Conservation (phyloP, 139 green algal genomes). For the Closterium sp. region DNA sequence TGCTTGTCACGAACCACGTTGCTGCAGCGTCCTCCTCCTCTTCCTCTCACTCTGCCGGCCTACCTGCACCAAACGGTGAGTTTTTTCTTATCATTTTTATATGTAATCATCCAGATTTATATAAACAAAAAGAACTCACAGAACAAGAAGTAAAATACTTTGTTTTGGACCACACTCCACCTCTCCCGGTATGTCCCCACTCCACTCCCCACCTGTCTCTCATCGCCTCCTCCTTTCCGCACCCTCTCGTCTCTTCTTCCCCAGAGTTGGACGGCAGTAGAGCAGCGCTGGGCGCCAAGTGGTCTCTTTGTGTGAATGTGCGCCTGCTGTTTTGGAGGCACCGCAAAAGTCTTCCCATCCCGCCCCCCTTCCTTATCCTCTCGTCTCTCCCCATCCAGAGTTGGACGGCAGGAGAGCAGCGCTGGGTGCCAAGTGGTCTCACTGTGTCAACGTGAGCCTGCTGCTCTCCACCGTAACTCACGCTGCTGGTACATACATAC, state of each 20-base stretch:
- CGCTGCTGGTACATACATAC: neutral
- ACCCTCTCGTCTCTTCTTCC: too few species aligned
- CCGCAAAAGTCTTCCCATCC: neutral
- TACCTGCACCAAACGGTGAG: neutral
- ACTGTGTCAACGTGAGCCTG: slow-evolving; percentile 87
- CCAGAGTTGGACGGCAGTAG: too few species aligned
- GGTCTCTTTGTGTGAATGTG: too few species aligned
- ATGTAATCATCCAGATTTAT: too few species aligned
- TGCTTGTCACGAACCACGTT: too few species aligned
- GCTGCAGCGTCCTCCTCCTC: neutral
- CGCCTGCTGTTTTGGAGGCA: neutral
- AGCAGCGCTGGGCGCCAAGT: too few species aligned
- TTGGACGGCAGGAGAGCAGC: slow-evolving; percentile 60
- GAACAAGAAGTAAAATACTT: too few species aligned
- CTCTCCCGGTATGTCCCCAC: too few species aligned
- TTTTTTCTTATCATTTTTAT: neutral
- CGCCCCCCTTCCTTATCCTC: neutral
- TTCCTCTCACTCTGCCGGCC: neutral
- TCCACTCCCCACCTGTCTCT: too few species aligned
- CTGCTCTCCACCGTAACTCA: slow-evolving; percentile 53
- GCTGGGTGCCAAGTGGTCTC: slow-evolving; percentile 88
- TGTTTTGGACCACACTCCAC: too few species aligned
- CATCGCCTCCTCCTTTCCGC: too few species aligned
- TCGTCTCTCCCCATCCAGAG: neutral
- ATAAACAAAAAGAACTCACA: too few species aligned